Evolutionary conservation across 805 yeast genomes (phyloP).

Genomic region (Citeromyces nyonsensis): DNA sequence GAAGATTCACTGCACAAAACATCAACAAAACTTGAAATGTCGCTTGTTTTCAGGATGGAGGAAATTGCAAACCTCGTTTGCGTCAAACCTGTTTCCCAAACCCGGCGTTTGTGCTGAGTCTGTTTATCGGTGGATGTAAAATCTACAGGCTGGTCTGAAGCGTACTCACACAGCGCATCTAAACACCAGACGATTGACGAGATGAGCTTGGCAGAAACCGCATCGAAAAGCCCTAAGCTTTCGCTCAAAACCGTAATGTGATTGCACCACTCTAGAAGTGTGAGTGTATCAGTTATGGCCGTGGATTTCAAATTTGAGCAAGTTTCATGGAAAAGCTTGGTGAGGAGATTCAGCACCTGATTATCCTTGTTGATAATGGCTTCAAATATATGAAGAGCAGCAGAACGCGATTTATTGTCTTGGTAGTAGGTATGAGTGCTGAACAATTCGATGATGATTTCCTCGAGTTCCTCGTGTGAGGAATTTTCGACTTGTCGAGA

Average conservation of each 20-base stretch:
- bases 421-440: constrained; percentile 27
- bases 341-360: constrained; percentile 18
- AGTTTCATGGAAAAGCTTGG: constrained; percentile 20
- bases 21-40: constrained; percentile 4
- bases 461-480: constrained; percentile 8
- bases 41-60: constrained; percentile 6
- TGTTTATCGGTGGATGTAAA: constrained; percentile 9
- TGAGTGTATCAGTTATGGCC: constrained; percentile 41
- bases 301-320: constrained; percentile 18
- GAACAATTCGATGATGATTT: constrained; percentile 19
- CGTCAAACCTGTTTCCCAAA: constrained; percentile 17
- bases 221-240: constrained; percentile 10
- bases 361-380: constrained; percentile 16
- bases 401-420: constrained; percentile 30
- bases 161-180: constrained; percentile 17
- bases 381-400: constrained; percentile 22
- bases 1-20: constrained; percentile 7
- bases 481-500: constrained; percentile 12
- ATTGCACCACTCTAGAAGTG: constrained; percentile 43
- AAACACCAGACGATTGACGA: constrained; percentile 21
- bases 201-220: constrained; percentile 7
- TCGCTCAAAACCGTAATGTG: constrained; percentile 14
- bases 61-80: constrained; percentile 8
- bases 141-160: constrained; percentile 11
- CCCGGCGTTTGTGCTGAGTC: constrained; percentile 22